Conservation (phyloP, 495 filamentous ascomycete species). For the Podospora didyma region DNA sequence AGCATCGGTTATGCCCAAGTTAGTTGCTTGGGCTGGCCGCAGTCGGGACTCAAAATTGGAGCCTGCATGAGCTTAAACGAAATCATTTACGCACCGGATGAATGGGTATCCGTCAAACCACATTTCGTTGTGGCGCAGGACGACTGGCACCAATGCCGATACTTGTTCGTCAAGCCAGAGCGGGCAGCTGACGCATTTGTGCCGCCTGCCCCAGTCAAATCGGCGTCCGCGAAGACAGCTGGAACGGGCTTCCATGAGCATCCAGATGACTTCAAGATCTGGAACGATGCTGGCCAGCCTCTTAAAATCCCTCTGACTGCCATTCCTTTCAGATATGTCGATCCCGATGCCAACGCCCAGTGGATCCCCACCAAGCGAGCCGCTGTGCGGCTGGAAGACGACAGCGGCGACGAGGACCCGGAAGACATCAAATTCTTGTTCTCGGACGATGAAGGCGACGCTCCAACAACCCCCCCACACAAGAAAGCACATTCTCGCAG, state of each 20-base stretch:
- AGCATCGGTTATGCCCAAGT: constrained; percentile 52
- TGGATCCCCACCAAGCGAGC: constrained; percentile 5
- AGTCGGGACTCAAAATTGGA: constrained; percentile 56
- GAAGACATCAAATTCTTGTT: constrained; percentile 51
- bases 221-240: not conserved
- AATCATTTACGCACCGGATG: constrained; percentile 68
- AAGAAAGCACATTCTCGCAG: not conserved
- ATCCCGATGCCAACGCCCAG: not conserved
- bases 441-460: constrained; percentile 28
- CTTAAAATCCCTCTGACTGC: constrained; percentile 28
- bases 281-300: not conserved
- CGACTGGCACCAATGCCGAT: constrained; percentile 91
- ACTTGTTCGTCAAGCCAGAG: constrained; percentile 64
- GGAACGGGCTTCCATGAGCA: constrained; percentile 1
- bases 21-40: constrained; percentile 49
- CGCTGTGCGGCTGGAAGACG: constrained; percentile 9
- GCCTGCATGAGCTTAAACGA: constrained; percentile 77
- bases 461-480: not conserved
- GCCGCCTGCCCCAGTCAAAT: not conserved
- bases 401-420: constrained; percentile 48
- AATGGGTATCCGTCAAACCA: constrained; percentile 53
- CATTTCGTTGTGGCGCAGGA: constrained; percentile 71
- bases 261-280: constrained; percentile 4
- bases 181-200: not conserved
- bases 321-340: constrained; percentile 18